Conservation (phyloP, 202 grass and related monocot genomes). For the Elaeis oleifera region DNA sequence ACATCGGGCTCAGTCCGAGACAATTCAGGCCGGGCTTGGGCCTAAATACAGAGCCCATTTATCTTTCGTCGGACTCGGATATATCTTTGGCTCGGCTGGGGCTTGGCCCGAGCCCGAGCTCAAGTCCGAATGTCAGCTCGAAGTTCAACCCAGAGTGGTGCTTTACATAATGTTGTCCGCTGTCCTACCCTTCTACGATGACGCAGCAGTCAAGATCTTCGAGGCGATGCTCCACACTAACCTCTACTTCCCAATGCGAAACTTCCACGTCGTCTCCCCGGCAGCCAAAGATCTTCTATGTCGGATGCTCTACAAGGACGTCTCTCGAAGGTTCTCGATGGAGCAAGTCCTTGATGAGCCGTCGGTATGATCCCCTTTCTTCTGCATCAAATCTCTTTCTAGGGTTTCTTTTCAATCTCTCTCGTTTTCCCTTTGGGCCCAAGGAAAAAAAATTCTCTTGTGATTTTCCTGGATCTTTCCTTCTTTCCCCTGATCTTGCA, state of each 20-base stretch:
- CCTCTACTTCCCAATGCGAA: conserved; percentile 49
- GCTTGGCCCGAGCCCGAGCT: too few species aligned
- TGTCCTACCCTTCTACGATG: conserved; percentile 53
- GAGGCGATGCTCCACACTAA: conserved; percentile 37
- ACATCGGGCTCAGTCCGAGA: too few species aligned
- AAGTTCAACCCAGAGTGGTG: conserved; percentile 34
- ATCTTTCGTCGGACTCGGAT: too few species aligned
- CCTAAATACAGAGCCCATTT: too few species aligned
- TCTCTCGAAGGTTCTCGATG: conserved; percentile 57
- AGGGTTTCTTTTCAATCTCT: too few species aligned
- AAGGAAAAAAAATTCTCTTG: too few species aligned
- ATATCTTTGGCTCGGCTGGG: too few species aligned
- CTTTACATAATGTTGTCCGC: conserved; percentile 58
- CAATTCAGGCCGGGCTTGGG: too few species aligned
- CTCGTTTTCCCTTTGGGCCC: too few species aligned
- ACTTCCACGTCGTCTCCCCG: conserved; percentile 49
- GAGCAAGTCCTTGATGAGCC: conserved; percentile 71
- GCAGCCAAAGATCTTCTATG: conserved; percentile 72
- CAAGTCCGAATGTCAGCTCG: too few species aligned
- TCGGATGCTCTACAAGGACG: conserved; percentile 77
- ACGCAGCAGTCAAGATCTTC: conserved; percentile 52
- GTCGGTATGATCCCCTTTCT: neutral
- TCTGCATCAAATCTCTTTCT: neutral
- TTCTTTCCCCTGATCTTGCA: too few species aligned
- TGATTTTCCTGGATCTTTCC: too few species aligned